phyloP scores from a whole-genome alignment of 805 yeast genomes.

The Sugiyamaella lignohabitans region DNA sequence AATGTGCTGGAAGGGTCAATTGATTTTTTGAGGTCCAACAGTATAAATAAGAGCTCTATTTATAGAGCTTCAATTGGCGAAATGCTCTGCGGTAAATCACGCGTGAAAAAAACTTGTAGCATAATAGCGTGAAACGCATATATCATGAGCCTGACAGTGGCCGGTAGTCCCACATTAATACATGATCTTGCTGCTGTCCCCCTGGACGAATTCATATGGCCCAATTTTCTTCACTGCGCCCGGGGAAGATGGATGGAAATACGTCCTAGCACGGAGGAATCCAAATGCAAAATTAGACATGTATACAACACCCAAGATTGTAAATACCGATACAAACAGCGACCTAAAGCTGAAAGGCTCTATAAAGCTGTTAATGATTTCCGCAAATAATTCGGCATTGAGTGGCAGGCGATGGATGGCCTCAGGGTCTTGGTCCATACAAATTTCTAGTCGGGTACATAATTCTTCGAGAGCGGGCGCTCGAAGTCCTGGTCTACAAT shows the following conservation, averaged over 20 bases:
- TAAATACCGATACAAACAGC: constrained; percentile 10
- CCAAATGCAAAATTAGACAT: constrained; percentile 23
- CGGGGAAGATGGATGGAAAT: constrained; percentile 3
- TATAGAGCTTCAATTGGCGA: too few relatives aligned
- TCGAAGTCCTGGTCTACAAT: constrained; percentile 51
- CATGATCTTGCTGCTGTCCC: too few relatives aligned
- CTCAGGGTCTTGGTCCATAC: constrained; percentile 74
- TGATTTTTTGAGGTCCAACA: too few relatives aligned
- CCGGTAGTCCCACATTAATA: too few relatives aligned
- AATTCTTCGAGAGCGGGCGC: constrained; percentile 68
- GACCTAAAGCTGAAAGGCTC: constrained; percentile 47
- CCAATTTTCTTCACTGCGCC: too few relatives aligned
- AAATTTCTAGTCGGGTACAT: constrained; percentile 67
- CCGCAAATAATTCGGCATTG: constrained; percentile 75
- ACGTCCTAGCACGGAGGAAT: constrained; percentile 19
- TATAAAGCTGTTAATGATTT: constrained; percentile 65
- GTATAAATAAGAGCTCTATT: too few relatives aligned
- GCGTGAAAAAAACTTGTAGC: too few relatives aligned
- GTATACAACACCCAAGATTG: constrained; percentile 13
- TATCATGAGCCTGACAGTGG: too few relatives aligned
- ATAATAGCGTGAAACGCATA: too few relatives aligned
- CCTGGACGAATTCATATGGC: too few relatives aligned
- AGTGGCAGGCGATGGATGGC: constrained; percentile 47
- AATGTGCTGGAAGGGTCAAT: too few relatives aligned
- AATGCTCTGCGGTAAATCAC: too few relatives aligned